phyloP scores from a whole-genome alignment of 495 filamentous ascomycete species.

The Xylaria intraflava region DNA sequence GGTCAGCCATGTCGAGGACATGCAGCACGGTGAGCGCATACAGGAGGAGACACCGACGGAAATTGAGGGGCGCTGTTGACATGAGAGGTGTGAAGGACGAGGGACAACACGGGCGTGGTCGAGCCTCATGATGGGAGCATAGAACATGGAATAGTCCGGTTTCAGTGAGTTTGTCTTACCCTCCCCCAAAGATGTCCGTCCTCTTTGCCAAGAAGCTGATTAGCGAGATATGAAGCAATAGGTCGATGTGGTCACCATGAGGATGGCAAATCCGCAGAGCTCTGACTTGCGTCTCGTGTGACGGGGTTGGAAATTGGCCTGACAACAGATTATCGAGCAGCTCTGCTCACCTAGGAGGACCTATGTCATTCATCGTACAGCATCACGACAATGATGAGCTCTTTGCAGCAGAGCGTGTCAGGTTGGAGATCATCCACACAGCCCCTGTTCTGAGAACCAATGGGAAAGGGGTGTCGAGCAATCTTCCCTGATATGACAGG shows the following conservation, averaged over 20 bases:
- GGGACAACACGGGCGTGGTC: background rate
- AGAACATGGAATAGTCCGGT: background rate
- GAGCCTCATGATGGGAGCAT: slow-evolving; percentile 1
- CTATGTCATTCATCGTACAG: slow-evolving; percentile 12
- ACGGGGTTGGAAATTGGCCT: background rate
- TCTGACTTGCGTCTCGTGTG: slow-evolving; percentile 5
- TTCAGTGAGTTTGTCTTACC: slow-evolving; percentile 10
- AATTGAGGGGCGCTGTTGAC: background rate
- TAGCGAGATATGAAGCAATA: slow-evolving; percentile 7
- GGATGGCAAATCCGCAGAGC: background rate
- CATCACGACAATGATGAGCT: slow-evolving; percentile 10
- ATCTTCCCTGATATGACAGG: slow-evolving; percentile 7
- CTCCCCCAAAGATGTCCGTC: background rate
- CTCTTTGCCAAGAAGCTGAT: background rate
- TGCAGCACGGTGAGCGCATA: slow-evolving; percentile 8
- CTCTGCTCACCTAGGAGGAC: background rate
- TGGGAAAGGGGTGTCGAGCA: background rate
- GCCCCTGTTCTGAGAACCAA: slow-evolving; percentile 9
- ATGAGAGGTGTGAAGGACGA: slow-evolving; percentile 9
- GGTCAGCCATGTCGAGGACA: background rate
- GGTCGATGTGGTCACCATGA: background rate
- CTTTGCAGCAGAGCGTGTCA: slow-evolving; percentile 1
- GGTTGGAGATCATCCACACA: slow-evolving; percentile 5
- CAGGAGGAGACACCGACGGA: background rate
- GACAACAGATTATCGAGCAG: background rate